These are phyloP conservation scores for Komagataea norvegica DNA, from an alignment of 1,139 yeast species.

Conservation along the genomic window DNA sequence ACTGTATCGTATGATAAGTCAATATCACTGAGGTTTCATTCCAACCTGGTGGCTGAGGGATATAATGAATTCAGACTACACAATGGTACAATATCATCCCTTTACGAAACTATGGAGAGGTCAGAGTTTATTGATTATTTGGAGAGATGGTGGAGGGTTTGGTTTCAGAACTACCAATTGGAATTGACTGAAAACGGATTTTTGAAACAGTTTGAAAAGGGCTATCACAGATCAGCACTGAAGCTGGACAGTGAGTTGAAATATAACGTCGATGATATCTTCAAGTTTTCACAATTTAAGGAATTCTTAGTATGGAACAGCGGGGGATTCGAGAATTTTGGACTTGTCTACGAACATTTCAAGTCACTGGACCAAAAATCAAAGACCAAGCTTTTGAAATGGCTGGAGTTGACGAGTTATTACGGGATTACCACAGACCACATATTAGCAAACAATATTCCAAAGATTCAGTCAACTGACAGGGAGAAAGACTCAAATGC, in stretches of 20 bases:
- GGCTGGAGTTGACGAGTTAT: constrained; percentile 18
- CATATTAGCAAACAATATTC: constrained; percentile 15
- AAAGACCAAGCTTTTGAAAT: constrained; percentile 15
- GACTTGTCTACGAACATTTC: constrained; percentile 20
- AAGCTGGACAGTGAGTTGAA: constrained; percentile 16
- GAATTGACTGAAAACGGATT: constrained; percentile 21
- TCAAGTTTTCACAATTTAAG: constrained; percentile 9
- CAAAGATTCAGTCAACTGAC: constrained; percentile 3
- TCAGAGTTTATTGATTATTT: constrained; percentile 16
- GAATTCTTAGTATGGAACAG: constrained; percentile 18
- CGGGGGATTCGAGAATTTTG: constrained; percentile 15
- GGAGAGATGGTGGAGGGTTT: constrained; percentile 22
- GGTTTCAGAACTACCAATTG: constrained; percentile 17
- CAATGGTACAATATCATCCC: constrained; percentile 19
- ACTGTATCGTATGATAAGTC: constrained; percentile 8
- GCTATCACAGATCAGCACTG: constrained; percentile 11
- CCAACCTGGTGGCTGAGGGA: constrained; percentile 13
- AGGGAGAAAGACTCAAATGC: background rate
- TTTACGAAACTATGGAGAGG: constrained; percentile 15
- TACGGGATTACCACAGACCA: constrained; percentile 15
- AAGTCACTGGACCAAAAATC: constrained; percentile 9
- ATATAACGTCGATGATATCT: constrained; percentile 10
- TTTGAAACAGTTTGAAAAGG: constrained; percentile 14
- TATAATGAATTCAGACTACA: constrained; percentile 23
- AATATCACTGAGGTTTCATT: constrained; percentile 15